A percentile compares a stretch with the other conserved stretches of the same genome.
Evolutionary conservation across 1,284 basidiomycete species (phyloP).

Genomic region (Naganishia sp.): DNA sequence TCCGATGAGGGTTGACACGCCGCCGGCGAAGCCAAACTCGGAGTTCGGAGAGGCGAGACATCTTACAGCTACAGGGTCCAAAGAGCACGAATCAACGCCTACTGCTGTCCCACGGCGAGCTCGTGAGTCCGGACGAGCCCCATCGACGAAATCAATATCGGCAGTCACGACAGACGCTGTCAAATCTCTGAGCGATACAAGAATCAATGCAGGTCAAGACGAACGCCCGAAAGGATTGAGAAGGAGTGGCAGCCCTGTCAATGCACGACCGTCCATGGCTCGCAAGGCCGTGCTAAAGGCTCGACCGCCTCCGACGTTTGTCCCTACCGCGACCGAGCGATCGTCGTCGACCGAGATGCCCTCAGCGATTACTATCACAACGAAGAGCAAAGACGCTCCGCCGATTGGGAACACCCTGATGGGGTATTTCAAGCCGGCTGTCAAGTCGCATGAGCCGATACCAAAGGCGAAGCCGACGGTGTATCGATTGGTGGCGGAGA

Average conservation of each 20-base stretch:
- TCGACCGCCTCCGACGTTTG: conserved; percentile 2
- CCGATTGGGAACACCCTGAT: conserved; percentile 6
- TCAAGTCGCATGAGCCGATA: not conserved
- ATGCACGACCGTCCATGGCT: conserved; percentile 9
- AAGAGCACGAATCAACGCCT: conserved; percentile 20
- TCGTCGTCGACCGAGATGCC: not conserved
- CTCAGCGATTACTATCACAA: not conserved
- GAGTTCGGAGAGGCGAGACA: no score
- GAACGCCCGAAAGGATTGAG: not conserved
- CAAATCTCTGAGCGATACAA: no score
- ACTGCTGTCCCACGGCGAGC: conserved; percentile 6
- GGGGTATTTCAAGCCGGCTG: conserved; percentile 3
- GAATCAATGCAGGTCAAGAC: no score
- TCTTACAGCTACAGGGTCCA: not conserved
- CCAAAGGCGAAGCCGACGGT: conserved; percentile 11
- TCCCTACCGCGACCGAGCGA: not conserved
- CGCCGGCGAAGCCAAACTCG: not conserved
- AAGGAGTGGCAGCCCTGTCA: not conserved
- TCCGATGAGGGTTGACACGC: conserved; percentile 7
- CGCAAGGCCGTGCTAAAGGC: not conserved
- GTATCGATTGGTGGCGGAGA: conserved; percentile 21
- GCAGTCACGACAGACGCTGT: not conserved
- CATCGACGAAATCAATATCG: not conserved
- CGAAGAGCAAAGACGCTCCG: not conserved
- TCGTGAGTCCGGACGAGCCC: not conserved